Percentiles rank a stretch among this genome's conserved stretches.
Conservation (phyloP, 208 protist genomes). For the Willaertia magna region DNA sequence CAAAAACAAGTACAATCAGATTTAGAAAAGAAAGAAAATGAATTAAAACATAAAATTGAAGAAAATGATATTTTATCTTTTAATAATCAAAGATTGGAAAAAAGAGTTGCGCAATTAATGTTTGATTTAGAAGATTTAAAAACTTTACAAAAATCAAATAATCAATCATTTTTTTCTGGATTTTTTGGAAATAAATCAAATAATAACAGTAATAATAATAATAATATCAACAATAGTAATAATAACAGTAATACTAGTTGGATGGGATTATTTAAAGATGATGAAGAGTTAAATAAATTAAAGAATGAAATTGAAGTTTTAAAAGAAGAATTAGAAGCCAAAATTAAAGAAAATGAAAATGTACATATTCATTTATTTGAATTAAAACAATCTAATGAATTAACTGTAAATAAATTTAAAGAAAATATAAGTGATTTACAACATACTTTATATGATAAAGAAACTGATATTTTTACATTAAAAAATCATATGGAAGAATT, state of each 20-base stretch:
- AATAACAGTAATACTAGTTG: too few relatives aligned
- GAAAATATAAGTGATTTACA: neutral
- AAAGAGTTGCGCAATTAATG: neutral
- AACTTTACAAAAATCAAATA: neutral
- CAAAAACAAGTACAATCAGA: neutral
- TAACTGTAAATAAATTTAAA: neutral
- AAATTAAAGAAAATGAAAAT: conserved; percentile 5
- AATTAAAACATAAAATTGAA: neutral
- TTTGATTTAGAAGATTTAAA: neutral
- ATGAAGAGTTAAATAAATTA: neutral
- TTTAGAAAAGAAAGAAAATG: neutral
- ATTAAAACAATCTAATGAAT: neutral
- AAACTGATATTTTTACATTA: neutral
- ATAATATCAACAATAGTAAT: neutral
- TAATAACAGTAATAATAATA: neutral
- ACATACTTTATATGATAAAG: neutral
- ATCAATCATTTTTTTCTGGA: neutral
- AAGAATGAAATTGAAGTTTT: neutral
- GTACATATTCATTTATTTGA: conserved; percentile 6
- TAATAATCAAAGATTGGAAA: conserved; percentile 3
- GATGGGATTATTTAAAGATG: too few relatives aligned
- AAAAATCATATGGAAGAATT: neutral
- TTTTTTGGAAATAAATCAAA: neutral
- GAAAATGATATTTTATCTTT: neutral
- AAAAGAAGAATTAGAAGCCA: neutral